phyloP scores from a whole-genome alignment of 2,329 filamentous ascomycete genomes.

The Penicillium sp. region DNA sequence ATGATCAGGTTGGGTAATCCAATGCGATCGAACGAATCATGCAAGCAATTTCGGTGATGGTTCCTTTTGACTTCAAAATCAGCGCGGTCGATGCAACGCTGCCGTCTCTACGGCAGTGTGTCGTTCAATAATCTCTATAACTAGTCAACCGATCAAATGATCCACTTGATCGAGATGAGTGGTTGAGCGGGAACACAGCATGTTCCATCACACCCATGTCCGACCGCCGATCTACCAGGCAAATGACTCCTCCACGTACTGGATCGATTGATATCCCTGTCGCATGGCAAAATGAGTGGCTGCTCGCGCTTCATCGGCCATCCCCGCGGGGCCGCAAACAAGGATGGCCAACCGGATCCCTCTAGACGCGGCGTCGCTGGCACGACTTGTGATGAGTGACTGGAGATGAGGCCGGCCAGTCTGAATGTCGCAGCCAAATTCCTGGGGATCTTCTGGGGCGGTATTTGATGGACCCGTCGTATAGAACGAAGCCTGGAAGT shows the following conservation, averaged over 20 bases:
- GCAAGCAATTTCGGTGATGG: too few species aligned
- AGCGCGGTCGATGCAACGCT: too few species aligned
- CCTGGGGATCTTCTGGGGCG: constrained; percentile 1
- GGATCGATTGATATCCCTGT: constrained; percentile 30
- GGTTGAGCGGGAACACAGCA: neutral
- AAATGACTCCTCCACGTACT: constrained; percentile 47
- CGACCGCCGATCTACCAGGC: constrained; percentile 23
- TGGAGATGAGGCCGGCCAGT: constrained; percentile 38
- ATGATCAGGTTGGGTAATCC: neutral
- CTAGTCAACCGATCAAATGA: neutral
- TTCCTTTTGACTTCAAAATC: too few species aligned
- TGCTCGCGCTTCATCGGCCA: constrained; percentile 44
- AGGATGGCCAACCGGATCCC: constrained; percentile 34
- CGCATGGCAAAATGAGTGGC: constrained; percentile 36
- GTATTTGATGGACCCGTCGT: constrained; percentile 15
- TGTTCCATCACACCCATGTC: neutral
- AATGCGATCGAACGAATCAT: neutral
- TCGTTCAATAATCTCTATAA: too few species aligned
- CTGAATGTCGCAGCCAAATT: constrained; percentile 21
- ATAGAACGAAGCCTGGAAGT: constrained; percentile 31
- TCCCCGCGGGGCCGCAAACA: constrained; percentile 42
- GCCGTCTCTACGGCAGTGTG: too few species aligned
- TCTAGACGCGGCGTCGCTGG: constrained; percentile 26
- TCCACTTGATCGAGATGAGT: neutral
- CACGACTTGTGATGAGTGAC: constrained; percentile 30